These are phyloP conservation scores for Leccinum rimulosum DNA, from an alignment of 768 basidiomycete species.

Conservation along the genomic window DNA sequence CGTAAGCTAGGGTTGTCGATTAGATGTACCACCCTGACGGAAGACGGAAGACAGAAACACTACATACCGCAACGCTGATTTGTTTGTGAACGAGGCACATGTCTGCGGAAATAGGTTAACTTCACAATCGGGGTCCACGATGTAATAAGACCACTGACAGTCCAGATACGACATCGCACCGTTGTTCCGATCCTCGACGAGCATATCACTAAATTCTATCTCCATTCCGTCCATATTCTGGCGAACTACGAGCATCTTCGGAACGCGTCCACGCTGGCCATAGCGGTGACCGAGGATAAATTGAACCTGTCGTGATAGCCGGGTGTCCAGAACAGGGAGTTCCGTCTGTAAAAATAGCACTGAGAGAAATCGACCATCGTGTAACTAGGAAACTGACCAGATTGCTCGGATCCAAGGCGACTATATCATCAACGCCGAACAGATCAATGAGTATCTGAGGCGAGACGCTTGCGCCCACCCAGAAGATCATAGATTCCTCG, in stretches of 20 bases:
- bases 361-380: conserved; percentile 1
- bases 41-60: neutral
- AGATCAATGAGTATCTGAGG: conserved; percentile 82
- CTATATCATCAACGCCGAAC: conserved; percentile 79
- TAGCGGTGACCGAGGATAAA: conserved; percentile 78
- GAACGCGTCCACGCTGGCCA: conserved; percentile 48
- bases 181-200: conserved; percentile 96
- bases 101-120: conserved; percentile 13
- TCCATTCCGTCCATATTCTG: conserved; percentile 93
- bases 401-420: conserved; percentile 55
- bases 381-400: conserved; percentile 48
- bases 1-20: conserved; percentile 22
- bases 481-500: conserved; percentile 82
- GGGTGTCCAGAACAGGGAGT: conserved; percentile 69
- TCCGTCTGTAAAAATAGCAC: conserved; percentile 45
- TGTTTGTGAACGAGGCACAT: conserved; percentile 36
- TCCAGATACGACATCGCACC: conserved; percentile 91
- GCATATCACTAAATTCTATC: conserved; percentile 95
- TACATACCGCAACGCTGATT: conserved; percentile 28
- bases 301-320: conserved; percentile 78
- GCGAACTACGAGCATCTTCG: conserved; percentile 73
- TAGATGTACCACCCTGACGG: neutral
- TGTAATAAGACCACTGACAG: conserved; percentile 50
- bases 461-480: conserved; percentile 83
- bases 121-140: neutral